Base-by-base conservation (phyloP, 2,329 filamentous ascomycete genomes). In the Pseudogymnoascus sp. region DNA sequence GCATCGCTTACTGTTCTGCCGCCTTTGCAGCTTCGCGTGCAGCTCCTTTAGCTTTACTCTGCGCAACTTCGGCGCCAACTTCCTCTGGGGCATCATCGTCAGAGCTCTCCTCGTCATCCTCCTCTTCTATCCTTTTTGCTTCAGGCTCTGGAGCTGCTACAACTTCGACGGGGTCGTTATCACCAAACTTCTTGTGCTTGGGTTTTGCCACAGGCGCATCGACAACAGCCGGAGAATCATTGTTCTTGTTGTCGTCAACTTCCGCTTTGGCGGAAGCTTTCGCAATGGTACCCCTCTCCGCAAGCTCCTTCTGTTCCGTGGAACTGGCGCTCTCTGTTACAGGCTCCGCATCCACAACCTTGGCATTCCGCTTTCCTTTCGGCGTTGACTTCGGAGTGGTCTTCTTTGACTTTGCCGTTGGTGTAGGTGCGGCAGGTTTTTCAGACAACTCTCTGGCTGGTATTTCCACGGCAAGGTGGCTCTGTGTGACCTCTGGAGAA, bases 1-100 rank as follows among this genome's bases (percentile, higher is more conserved):
- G 9, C 28, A 6, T 12, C 8, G 4, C 65, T 61, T 65, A 72
- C 71, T 66, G 64, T 63, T 71, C 68, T 8, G 69, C 62, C 19
- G 67, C 70, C 38, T 66, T 70, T n/a, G 66, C 64, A n/a, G 68
- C 66, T n/a, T 69, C 66, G 9, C 62, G 65, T 42, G 66, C 64
- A 49, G 66, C 68, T 22, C 30, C 61, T 36, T 65, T 66, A 19
- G 65, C 62, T 23, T 59, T 62, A 23, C 69, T 55, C 12, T 63
- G 62, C 30, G 71, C 70, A 28, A 68, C 66, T 58, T 70, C 62
- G 7, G 62, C 65, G 12, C 65, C 67, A 41, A 72, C 66, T 22
- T 67, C 69, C 60, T 72, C 70, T 41, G 71, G 71, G 9, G 70
- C 70, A 63, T 72, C 71, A 59, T 72, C 68, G 23, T 72, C 71